phyloP scores from a whole-genome alignment of 495 filamentous ascomycete species.

The Trichoderma gamsii region DNA sequence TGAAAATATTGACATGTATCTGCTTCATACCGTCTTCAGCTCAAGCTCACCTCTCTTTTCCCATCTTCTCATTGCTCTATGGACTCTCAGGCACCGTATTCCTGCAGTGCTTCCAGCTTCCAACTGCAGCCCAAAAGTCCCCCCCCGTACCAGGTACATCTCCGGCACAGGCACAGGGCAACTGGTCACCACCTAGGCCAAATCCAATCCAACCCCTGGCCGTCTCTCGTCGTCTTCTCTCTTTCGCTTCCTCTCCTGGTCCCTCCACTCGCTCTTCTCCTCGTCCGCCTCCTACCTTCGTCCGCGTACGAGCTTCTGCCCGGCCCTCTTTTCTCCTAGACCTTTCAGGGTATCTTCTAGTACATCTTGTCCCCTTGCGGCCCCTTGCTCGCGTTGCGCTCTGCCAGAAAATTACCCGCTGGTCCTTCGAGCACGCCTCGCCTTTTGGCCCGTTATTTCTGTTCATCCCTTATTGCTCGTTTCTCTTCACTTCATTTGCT shows the following conservation, averaged over 20 bases:
- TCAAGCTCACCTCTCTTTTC: too few species aligned
- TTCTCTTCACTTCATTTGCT: neutral
- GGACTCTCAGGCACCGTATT: too few species aligned
- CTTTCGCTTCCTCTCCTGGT: slow-evolving; percentile 26
- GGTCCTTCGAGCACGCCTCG: slow-evolving; percentile 24
- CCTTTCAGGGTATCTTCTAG: slow-evolving; percentile 13
- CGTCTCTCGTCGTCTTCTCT: slow-evolving; percentile 19
- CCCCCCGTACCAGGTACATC: neutral
- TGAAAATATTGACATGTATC: neutral
- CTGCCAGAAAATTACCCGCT: slow-evolving; percentile 8
- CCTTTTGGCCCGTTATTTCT: slow-evolving; percentile 19
- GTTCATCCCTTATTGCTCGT: slow-evolving; percentile 8
- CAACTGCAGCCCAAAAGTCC: neutral
- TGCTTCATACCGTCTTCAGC: neutral
- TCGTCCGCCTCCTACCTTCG: neutral
- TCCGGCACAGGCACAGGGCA: neutral
- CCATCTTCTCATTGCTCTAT: too few species aligned
- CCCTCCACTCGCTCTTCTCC: slow-evolving; percentile 22
- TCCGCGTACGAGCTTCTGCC: slow-evolving; percentile 15
- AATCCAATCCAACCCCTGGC: neutral
- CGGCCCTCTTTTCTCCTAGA: slow-evolving; percentile 23
- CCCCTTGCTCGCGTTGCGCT: slow-evolving; percentile 12
- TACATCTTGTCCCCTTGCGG: neutral
- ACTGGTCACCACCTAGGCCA: neutral
- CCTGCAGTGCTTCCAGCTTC: neutral